A percentile compares a stretch with the other conserved stretches of the same genome.
These are phyloP conservation scores for Chrysophaeum taylorii DNA, from an alignment of 352 stramenopile genomes.

Conservation along the genomic window DNA sequence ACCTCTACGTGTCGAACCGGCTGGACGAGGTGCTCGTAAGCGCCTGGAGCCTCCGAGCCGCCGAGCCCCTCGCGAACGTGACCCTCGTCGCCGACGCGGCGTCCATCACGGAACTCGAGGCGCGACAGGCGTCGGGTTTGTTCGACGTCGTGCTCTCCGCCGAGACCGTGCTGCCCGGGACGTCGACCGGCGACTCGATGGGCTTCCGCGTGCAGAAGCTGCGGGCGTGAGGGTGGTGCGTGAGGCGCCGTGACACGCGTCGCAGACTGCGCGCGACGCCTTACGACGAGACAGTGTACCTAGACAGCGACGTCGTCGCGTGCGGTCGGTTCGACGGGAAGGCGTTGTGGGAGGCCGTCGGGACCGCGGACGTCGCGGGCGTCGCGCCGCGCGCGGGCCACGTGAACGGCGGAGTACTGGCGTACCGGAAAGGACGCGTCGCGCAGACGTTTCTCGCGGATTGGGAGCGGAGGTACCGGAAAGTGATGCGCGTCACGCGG, in stretches of 20 bases:
- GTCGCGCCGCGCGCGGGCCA: neutral
- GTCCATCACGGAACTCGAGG: neutral
- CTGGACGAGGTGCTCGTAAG: slow-evolving; percentile 1
- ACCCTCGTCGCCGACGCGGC: slow-evolving; percentile 12
- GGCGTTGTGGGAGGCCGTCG: neutral
- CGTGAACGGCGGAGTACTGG: slow-evolving; percentile 8
- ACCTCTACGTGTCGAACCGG: slow-evolving; percentile 15
- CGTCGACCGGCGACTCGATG: neutral
- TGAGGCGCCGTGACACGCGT: too few species aligned
- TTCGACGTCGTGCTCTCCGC: slow-evolving; percentile 2
- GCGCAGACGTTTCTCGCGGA: neutral
- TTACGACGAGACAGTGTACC: neutral
- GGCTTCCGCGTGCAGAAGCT: slow-evolving; percentile 8
- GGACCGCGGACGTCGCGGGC: neutral
- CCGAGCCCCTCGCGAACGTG: neutral
- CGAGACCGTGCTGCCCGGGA: neutral
- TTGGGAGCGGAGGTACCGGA: neutral
- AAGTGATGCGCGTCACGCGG: neutral
- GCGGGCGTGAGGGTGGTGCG: too few species aligned
- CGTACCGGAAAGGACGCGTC: neutral
- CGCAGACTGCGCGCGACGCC: neutral
- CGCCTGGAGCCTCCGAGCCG: neutral
- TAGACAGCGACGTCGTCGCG: neutral
- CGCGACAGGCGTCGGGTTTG: neutral
- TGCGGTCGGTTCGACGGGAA: neutral